These are phyloP conservation scores for Cladosporium sp. DNA, from an alignment of 2,329 filamentous ascomycete genomes.

Conservation along the genomic window DNA sequence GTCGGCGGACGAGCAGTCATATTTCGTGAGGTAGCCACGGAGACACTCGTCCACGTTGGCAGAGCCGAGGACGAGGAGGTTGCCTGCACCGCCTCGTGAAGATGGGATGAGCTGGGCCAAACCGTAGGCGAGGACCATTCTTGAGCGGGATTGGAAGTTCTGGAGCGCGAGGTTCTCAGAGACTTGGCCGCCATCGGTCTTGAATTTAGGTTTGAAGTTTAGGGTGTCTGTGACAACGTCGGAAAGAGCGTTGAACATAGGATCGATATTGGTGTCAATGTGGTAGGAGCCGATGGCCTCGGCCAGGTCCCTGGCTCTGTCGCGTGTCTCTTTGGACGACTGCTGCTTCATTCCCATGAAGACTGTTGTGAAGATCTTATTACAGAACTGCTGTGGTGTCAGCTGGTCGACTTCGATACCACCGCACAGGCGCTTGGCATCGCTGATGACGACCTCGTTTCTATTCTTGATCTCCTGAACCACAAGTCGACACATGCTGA, in stretches of 20 bases:
- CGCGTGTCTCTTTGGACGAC: constrained; percentile 67
- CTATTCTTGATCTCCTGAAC: constrained; percentile 54
- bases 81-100: constrained; percentile 59
- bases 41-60: constrained; percentile 66
- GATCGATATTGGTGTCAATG: constrained; percentile 72
- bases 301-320: constrained; percentile 63
- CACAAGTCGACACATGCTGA: constrained; percentile 56
- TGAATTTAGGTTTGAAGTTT: constrained; percentile 63
- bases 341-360: constrained; percentile 71
- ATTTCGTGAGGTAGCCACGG: constrained; percentile 69
- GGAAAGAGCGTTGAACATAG: constrained; percentile 62
- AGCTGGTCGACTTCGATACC: constrained; percentile 48
- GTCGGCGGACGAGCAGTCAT: constrained; percentile 60
- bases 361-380: constrained; percentile 62
- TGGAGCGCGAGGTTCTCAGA: constrained; percentile 68
- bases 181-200: constrained; percentile 61
- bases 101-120: constrained; percentile 66
- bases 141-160: constrained; percentile 66
- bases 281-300: constrained; percentile 71
- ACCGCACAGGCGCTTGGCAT: constrained; percentile 56
- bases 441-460: constrained; percentile 57
- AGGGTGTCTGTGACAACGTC: constrained; percentile 61
- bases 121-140: constrained; percentile 68
- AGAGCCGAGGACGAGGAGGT: constrained; percentile 66
- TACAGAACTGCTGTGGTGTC: constrained; percentile 62